Percentiles rank a stretch among this genome's conserved stretches.
These are phyloP conservation scores for Eucalyptus regnans DNA, from an alignment of 345 rosid species.

Conservation along the genomic window DNA sequence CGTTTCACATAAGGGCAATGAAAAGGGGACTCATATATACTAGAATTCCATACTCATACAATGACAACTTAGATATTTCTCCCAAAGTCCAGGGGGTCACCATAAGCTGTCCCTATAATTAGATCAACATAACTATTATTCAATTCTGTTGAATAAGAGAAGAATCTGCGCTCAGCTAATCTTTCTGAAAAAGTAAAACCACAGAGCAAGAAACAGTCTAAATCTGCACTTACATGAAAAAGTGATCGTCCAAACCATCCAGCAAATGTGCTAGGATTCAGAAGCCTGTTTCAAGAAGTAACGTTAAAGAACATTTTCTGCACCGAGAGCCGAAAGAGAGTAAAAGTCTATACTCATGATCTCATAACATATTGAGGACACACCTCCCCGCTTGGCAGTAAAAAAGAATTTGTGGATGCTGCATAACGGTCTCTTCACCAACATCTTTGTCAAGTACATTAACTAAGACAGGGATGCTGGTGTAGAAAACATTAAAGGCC, in stretches of 20 bases:
- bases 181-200: background rate
- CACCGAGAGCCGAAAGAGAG: background rate
- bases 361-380: background rate
- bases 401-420: constrained; percentile 93
- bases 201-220: background rate
- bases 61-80: background rate
- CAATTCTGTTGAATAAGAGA: background rate
- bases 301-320: background rate
- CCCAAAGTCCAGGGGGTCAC: background rate
- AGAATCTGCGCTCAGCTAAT: background rate
- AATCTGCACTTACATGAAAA: constrained; percentile 57
- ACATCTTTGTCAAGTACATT: constrained; percentile 98
- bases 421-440: constrained; percentile 84
- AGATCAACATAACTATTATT: background rate
- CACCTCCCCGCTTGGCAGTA: constrained; percentile 99
- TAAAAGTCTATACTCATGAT: background rate
- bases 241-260: constrained; percentile 99
- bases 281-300: constrained; percentile 46
- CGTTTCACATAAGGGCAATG: background rate
- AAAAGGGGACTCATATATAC: background rate
- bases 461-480: constrained; percentile 87
- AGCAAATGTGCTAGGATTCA: constrained; percentile 97
- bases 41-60: background rate
- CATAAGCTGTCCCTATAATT: background rate
- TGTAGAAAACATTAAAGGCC: constrained; percentile 97